These are phyloP conservation scores for Penicillium daleae DNA, from an alignment of 495 filamentous ascomycete genomes.

Conservation along the genomic window DNA sequence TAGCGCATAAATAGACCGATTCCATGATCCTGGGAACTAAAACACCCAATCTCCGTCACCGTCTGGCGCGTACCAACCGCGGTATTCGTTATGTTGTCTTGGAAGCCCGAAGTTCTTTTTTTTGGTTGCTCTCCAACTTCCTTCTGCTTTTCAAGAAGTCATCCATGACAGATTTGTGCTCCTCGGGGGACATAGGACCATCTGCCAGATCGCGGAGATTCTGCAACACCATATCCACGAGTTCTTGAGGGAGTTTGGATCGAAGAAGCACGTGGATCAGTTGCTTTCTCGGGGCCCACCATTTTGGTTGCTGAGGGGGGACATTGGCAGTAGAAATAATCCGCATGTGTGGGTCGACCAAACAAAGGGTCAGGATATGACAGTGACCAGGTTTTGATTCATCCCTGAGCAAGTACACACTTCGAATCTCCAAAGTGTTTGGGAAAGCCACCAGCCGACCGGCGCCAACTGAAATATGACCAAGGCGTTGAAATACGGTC, in stretches of 20 bases:
- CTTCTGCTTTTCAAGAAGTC: not conserved
- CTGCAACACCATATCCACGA: not conserved
- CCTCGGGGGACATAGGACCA: not conserved
- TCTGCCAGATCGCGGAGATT: not conserved
- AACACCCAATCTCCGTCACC: not conserved
- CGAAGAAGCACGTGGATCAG: not conserved
- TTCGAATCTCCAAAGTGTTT: not conserved
- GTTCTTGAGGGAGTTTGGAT: not conserved
- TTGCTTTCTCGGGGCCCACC: not conserved
- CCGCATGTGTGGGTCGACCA: not conserved
- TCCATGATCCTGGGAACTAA: not conserved
- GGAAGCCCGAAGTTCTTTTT: not conserved
- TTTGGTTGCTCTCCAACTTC: not conserved
- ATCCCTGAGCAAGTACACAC: not conserved
- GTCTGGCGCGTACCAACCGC: not conserved
- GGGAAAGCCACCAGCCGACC: not conserved
- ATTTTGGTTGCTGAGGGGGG: not conserved
- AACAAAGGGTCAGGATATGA: not conserved
- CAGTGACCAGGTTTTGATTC: not conserved
- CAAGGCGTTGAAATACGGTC: not conserved
- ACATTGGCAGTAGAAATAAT: not conserved
- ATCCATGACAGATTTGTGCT: not conserved
- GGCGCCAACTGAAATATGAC: not conserved
- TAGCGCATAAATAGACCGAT: not conserved
- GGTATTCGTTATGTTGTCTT: not conserved